A percentile compares a stretch with the other conserved stretches of the same genome.
phyloP scores from a whole-genome alignment of 75 land plant species.

The Pinus albicaulis region DNA sequence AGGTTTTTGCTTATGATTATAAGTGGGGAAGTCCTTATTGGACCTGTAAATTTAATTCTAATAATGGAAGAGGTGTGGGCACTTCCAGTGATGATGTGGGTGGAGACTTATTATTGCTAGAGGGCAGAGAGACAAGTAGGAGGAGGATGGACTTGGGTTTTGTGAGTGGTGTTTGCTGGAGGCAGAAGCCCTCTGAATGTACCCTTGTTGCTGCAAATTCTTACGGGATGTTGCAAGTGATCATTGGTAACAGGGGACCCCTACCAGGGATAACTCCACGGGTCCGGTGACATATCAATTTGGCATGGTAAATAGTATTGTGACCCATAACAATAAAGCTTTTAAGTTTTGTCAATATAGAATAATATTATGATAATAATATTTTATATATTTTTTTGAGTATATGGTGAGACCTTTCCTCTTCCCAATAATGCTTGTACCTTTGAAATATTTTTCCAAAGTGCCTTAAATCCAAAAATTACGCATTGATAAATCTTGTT shows the following conservation, averaged over 20 bases:
- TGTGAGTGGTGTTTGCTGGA: constrained; percentile 79
- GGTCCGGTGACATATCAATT: too few species aligned
- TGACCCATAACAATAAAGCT: too few species aligned
- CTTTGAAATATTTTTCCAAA: too few species aligned
- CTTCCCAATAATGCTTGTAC: too few species aligned
- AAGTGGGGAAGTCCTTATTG: constrained; percentile 53
- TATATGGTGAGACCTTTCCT: too few species aligned
- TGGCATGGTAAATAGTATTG: too few species aligned
- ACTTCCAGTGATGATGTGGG: not conserved
- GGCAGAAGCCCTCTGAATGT: constrained; percentile 28
- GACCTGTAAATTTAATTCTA: constrained; percentile 21
- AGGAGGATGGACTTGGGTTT: constrained; percentile 18
- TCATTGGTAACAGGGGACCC: constrained; percentile 23
- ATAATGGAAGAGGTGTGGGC: not conserved
- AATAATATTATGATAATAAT: too few species aligned
- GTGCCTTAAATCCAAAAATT: too few species aligned
- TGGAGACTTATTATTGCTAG: not conserved
- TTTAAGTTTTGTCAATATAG: too few species aligned
- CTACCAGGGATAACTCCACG: too few species aligned
- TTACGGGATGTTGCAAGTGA: constrained; percentile 53
- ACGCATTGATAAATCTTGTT: too few species aligned
- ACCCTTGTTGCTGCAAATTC: constrained; percentile 73
- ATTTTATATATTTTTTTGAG: too few species aligned
- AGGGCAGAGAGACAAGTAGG: not conserved
- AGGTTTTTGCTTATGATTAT: constrained; percentile 65